Base-by-base conservation (phyloP, 169 alveolate species). In the Cryptosporidium xiaoi region DNA sequence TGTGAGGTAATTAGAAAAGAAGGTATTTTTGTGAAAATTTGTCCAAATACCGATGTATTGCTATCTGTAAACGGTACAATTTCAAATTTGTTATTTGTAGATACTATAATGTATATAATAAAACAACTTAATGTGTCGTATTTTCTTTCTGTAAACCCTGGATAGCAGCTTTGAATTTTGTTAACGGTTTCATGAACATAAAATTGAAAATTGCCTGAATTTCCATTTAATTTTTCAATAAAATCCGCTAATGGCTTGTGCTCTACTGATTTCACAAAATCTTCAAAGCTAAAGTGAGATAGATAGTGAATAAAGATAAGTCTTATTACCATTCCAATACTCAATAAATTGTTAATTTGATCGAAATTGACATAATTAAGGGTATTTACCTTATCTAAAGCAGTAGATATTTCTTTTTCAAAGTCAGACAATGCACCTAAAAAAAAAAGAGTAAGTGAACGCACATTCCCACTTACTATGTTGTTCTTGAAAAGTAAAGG, bases 1-100 rank as follows among this genome's bases (percentile, higher is more conserved):
- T 69, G 68, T 0, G 83, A 69, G 13, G 24, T 51, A 1, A 69
- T 53, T 3, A 69, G 83, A 34, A 69, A 69, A 12, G 83, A 69
- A 53, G 67, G 66, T 29, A 69, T 53, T 8, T 34, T 69, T 69
- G 51, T 31, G 34, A 69, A 69, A 15, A 69, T 6, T 31, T 55
- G 66, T 53, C 40, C 83, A 55, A 69, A 34, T 53, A 69, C 67
- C 18, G 83, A 69, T 2, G n/a, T 24, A 7, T 31, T 16, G 24
- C 44, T 62, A 31, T 18, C 24, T 1, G 20, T 62, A 33, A 33
- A 18, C 8, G 27, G 18, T 31, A 18, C 10, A 16, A 5, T 16
- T 18, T 1, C 68, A 13, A 62, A 18, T 16, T 5, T 18, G 15
- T 15, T 62, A 31, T 62, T 62, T 18, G 68, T 8, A 31, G 8